A percentile compares a stretch with the other conserved stretches of the same genome.
These are phyloP conservation scores for Dunaliella primolecta DNA, from an alignment of 139 green algal genomes.

Conservation along the genomic window DNA sequence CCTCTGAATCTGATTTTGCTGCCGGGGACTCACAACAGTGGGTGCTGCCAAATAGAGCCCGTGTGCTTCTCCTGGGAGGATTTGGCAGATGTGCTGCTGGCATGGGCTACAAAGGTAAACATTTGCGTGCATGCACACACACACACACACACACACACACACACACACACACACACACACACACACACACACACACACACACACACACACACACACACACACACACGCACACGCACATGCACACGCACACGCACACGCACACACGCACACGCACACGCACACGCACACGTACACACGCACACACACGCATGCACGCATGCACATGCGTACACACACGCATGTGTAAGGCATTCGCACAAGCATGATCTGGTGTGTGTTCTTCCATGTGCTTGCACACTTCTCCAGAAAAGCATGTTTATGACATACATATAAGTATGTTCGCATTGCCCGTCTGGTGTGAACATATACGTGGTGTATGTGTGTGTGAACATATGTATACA, in stretches of 20 bases:
- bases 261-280: neutral
- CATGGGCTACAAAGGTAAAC: no score
- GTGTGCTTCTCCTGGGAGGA: neutral
- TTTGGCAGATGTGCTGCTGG: no score
- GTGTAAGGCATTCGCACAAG: no score
- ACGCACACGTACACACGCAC: neutral
- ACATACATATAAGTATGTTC: neutral
- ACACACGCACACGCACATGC: neutral
- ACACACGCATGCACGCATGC: neutral
- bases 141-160: constrained; percentile 4
- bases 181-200: constrained; percentile 11
- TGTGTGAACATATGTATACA: neutral
- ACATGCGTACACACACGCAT: neutral
- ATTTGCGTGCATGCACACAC: neutral
- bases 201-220: constrained; percentile 1
- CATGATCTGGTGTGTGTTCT: no score
- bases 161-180: constrained; percentile 13
- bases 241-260: neutral
- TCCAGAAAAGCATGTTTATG: neutral
- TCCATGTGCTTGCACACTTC: neutral
- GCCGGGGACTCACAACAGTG: neutral
- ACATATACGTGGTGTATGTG: neutral
- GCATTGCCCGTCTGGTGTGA: neutral
- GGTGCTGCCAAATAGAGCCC: neutral
- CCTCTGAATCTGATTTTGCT: neutral